A percentile compares a stretch with the other conserved stretches of the same genome.
These are phyloP conservation scores for Rhodotorula paludigena DNA, from an alignment of 768 basidiomycete species.

Conservation along the genomic window DNA sequence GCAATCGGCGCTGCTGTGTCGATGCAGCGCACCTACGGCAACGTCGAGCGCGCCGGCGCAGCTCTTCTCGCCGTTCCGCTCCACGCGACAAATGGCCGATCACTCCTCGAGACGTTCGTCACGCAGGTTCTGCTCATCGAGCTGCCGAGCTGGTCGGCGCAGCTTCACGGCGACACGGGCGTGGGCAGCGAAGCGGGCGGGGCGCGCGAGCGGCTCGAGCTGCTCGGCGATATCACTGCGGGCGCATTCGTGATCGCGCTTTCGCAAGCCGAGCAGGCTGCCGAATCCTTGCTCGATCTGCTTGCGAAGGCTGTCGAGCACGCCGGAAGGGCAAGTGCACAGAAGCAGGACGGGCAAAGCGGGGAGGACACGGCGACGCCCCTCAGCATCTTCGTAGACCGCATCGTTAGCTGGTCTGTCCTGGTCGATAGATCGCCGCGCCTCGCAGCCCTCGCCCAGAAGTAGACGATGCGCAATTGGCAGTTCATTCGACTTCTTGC, in stretches of 20 bases:
- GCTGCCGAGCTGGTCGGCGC: not conserved
- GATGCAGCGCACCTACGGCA: not conserved
- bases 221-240: constrained; percentile 3
- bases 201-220: not conserved
- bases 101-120: not conserved
- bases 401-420: not conserved
- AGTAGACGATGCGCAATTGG: not conserved
- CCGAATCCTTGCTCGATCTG: not conserved
- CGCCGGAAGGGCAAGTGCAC: not conserved
- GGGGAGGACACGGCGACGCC: not conserved
- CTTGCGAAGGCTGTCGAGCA: not conserved
- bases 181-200: too few relatives aligned
- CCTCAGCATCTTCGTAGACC: constrained; percentile 1
- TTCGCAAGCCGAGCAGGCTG: not conserved
- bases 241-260: not conserved
- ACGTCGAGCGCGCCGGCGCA: constrained; percentile 8
- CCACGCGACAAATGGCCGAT: not conserved
- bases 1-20: not conserved
- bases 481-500: not conserved
- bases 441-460: not conserved
- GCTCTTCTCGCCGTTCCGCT: not conserved
- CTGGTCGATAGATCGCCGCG: not conserved
- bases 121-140: not conserved
- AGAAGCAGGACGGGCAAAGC: not conserved
- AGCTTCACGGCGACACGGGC: not conserved